Evolutionary conservation across 768 basidiomycete species (phyloP).

Genomic region (Psilocybe cubensis): DNA sequence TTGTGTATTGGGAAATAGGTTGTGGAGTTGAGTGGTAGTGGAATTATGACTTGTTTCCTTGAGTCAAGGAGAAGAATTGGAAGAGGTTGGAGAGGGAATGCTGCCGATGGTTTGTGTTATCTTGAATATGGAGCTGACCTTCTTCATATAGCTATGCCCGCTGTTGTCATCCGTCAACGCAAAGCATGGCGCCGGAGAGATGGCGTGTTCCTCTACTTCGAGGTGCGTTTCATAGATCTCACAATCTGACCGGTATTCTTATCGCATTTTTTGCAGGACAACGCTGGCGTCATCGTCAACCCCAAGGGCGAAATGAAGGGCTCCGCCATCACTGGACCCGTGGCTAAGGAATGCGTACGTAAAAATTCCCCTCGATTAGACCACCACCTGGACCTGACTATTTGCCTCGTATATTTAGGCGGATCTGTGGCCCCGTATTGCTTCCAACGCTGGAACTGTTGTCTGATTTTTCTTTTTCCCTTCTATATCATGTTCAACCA

Average conservation of each 20-base stretch:
- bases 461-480: conserved; percentile 57
- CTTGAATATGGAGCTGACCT: conserved; percentile 13
- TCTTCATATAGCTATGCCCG: conserved; percentile 83
- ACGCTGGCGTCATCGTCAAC: conserved; percentile 97
- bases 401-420: conserved; percentile 53
- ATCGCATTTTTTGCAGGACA: conserved; percentile 56
- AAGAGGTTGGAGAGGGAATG: neutral
- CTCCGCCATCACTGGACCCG: conserved; percentile 93
- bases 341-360: conserved; percentile 99
- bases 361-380: neutral
- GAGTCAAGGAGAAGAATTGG: neutral
- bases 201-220: conserved; percentile 99
- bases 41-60: neutral
- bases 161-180: conserved; percentile 95
- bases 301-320: conserved; percentile 99
- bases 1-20: neutral
- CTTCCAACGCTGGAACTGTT: conserved; percentile 97
- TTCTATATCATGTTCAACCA: conserved; percentile 18
- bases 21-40: neutral
- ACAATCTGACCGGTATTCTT: neutral
- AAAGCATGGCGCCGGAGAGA: conserved; percentile 98
- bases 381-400: neutral
- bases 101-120: neutral
- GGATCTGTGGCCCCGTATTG: conserved; percentile 99
- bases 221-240: conserved; percentile 48